Base-by-base conservation (phyloP, 257 asterid species). In the Rhazya stricta region DNA sequence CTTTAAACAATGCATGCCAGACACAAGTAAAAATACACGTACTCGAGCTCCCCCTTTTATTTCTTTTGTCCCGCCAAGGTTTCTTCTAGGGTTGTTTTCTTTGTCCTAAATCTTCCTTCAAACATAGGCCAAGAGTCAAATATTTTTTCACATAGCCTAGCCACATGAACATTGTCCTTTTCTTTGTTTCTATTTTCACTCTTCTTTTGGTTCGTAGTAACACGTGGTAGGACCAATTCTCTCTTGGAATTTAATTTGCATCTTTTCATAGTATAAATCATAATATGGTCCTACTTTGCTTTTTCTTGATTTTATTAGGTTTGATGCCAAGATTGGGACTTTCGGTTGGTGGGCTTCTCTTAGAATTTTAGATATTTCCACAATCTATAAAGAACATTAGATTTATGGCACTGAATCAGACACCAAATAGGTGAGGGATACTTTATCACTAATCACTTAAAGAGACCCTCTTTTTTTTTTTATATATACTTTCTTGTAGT, bases 141-240 rank as follows among this genome's bases (percentile, higher is more conserved):
- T 71, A 3, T 48, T 21, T 43, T 69, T 19, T 34, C 23, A 11
- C 45, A n/a, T n/a, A n/a, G n/a, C n/a, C n/a, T n/a, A 6, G 36
- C 18, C 18, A 57, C 34, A 69, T 51, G 67, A 41, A 23, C 50
- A 67, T 25, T 34, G 32, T 25, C 39, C 48, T 51, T 8, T 43
- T 42, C 10, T 53, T 9, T 37, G 50, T 73, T 37, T 3, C 19
- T 7, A 2, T 25, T 0, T 34, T 39, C n/a, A n/a, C n/a, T n/a
- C n/a, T 5, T 54, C 48, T 41, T 42, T 72, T 74, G 72, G 60
- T 27, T 16, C 37, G 41, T 43, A 66, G 51, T 6, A 46, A 30
- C 77, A 75, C 79, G 42, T 80, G 87, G 87, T 83, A 69, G 87
- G 82, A 54, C 84, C 80, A 76, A 43, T 4, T 29, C 36, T 11